A percentile compares a stretch with the other conserved stretches of the same genome.
Conservation (phyloP, 768 basidiomycete species). For the Leccinum obscurum region DNA sequence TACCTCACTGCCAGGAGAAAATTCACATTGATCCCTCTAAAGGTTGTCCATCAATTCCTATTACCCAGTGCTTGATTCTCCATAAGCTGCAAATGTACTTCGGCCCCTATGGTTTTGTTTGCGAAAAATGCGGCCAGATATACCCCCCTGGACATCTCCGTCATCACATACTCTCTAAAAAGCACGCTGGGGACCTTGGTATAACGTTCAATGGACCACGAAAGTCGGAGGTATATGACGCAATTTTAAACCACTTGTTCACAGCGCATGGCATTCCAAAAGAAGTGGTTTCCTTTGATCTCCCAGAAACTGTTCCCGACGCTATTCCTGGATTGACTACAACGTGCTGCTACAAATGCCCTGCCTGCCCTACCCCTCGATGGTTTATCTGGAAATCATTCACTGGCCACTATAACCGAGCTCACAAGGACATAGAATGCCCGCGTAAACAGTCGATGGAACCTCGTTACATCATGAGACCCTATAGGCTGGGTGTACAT, state of each 20-base stretch:
- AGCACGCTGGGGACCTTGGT: not conserved
- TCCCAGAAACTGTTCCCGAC: not conserved
- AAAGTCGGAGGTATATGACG: not conserved
- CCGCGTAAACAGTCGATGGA: not conserved
- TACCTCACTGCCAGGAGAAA: not conserved
- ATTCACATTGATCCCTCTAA: not conserved
- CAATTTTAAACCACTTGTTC: not conserved
- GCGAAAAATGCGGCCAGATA: not conserved
- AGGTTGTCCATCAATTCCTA: not conserved
- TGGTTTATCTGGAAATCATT: constrained; percentile 1
- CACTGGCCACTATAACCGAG: not conserved
- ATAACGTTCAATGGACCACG: not conserved
- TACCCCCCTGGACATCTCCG: not conserved
- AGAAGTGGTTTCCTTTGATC: not conserved
- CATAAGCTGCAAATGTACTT: not conserved
- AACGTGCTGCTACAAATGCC: not conserved
- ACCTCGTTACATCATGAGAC: not conserved
- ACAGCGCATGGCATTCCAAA: not conserved
- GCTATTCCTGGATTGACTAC: not conserved
- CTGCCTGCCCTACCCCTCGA: not conserved
- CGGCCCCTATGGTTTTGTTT: constrained; percentile 1
- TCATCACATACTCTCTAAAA: not conserved
- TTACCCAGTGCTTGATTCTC: not conserved
- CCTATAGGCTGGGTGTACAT: not conserved
- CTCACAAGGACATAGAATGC: not conserved